phyloP scores from a whole-genome alignment of 2,329 filamentous ascomycete species.

The Blumeria graminis region DNA sequence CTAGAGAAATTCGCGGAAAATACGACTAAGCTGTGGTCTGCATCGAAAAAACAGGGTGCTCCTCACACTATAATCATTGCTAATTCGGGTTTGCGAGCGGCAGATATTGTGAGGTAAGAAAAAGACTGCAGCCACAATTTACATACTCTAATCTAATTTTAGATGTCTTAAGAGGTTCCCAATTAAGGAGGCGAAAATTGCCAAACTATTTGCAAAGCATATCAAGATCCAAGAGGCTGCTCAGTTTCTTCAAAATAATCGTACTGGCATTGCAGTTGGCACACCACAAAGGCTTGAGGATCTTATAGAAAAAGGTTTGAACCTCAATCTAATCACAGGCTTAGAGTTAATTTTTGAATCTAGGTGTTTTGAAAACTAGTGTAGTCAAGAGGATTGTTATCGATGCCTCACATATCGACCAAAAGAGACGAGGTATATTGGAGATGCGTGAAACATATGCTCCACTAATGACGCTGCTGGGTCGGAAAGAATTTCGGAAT shows the following conservation, averaged over 20 bases:
- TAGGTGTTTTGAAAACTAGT: constrained; percentile 43
- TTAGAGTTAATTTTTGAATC: constrained; percentile 7
- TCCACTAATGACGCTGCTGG: constrained; percentile 52
- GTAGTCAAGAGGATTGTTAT: constrained; percentile 60
- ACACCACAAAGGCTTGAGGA: constrained; percentile 68
- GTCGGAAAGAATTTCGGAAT: constrained; percentile 43
- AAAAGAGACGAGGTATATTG: constrained; percentile 79
- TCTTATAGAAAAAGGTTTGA: constrained; percentile 53
- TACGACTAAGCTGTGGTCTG: constrained; percentile 30
- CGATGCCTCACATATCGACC: constrained; percentile 79
- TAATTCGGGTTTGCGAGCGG: constrained; percentile 60
- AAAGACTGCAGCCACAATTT: background rate
- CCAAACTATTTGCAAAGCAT: constrained; percentile 93
- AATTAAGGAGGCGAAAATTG: constrained; percentile 51
- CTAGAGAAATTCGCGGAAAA: constrained; percentile 40
- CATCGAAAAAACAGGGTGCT: constrained; percentile 42
- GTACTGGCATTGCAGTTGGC: constrained; percentile 70
- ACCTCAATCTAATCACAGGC: background rate
- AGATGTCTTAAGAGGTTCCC: constrained; percentile 58
- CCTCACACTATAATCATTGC: constrained; percentile 82
- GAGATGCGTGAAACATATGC: constrained; percentile 88
- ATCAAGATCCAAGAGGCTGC: constrained; percentile 84
- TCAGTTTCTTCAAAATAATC: constrained; percentile 41
- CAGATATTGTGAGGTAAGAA: constrained; percentile 49
- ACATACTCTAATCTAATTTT: background rate